Conservation (phyloP, 169 alveolate species). For the Blepharisma undulans region DNA sequence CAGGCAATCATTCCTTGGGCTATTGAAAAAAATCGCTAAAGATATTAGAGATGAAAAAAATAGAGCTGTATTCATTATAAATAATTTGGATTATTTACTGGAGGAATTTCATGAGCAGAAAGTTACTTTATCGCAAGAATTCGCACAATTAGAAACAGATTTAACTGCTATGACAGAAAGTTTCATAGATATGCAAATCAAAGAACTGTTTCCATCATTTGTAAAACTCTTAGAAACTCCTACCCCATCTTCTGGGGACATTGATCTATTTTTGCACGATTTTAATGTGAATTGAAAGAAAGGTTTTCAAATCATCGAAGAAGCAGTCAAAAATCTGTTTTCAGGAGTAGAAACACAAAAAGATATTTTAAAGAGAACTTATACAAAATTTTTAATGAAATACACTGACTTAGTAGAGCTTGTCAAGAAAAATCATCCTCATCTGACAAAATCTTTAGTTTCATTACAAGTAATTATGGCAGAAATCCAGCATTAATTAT, state of each 20-base stretch:
- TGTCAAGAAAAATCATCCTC: neutral
- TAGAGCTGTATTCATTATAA: constrained; percentile 39
- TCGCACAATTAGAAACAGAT: neutral
- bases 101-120: neutral
- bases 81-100: constrained; percentile 44
- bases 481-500: constrained; percentile 15
- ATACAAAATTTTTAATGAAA: neutral
- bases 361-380: constrained; percentile 2
- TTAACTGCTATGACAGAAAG: neutral
- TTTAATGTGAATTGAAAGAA: neutral
- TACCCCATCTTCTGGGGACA: neutral
- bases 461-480: neutral
- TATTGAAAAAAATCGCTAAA: constrained; percentile 1
- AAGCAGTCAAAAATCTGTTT: neutral
- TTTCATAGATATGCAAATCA: neutral
- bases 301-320: neutral
- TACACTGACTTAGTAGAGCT: neutral
- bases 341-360: neutral
- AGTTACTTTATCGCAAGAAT: neutral
- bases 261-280: neutral
- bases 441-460: neutral
- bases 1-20: constrained; percentile 1
- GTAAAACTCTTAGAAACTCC: neutral
- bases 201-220: neutral
- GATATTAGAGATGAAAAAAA: constrained; percentile 48